Base-by-base conservation (phyloP, 2,329 filamentous ascomycete genomes). In the Monosporascus ibericus region DNA sequence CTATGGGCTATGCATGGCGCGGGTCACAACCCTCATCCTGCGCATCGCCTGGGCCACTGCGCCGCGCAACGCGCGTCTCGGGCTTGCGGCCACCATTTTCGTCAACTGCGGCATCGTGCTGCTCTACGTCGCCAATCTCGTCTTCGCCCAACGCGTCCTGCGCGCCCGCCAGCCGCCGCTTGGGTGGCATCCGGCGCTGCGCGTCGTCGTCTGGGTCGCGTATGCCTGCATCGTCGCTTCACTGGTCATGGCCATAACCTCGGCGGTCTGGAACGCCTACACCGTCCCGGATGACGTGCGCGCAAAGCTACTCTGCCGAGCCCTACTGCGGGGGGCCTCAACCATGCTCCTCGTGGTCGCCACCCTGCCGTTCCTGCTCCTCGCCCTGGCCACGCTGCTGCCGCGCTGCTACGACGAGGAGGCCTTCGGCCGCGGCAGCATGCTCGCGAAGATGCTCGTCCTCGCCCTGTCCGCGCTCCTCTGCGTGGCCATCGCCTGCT, bases 131-230 rank as follows among this genome's bases (percentile, higher is more conserved):
- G 58, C 71, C 54, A 72, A 73, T 56, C 62, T 73, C 18, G 63
- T 73, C 54, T 69, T 73, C 51, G 65, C 67, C 2, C 70, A 71
- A 53, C 69, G 71, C 42, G 60, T 73, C 25, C 55, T 72, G 3
- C 69, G 71, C 44, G 68, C 70, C 2, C 65, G 66, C 48, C 70
- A 70, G 36, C 70, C 71, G 8, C 17, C 20, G 15, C 40, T 70
- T 8, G 71, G 70, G 51, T 73, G 70, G 71, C 59, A 64, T 22
- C 57, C 24, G 1, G 55, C 47, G 1, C 60, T 69, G n/a, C 59
- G 65, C 47, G 52, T 62, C 49, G 42, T 58, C 3, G 54, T 66
- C 40, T 56, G 65, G 9, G 56, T 59, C 44, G 55, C 68, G 18
- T 66, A 69, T 8, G 57, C 59, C 5, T 65, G 53, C 47, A 55